phyloP scores from a whole-genome alignment of 345 rosid species.

The Atalantia buxifolia region DNA sequence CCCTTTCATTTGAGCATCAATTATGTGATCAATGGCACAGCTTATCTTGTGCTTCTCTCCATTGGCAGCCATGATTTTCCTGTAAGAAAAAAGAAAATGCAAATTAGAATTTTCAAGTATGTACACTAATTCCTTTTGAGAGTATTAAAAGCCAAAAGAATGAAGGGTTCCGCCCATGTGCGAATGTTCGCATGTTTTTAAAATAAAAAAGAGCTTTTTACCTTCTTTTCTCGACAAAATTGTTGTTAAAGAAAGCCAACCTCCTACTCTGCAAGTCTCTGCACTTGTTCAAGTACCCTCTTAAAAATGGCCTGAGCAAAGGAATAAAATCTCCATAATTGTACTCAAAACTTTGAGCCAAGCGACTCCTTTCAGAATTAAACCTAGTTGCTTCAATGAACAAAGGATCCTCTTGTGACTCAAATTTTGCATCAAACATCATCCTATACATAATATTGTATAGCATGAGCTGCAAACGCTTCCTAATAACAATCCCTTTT shows the following conservation, averaged over 20 bases:
- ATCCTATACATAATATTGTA: constrained; percentile 64
- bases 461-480: constrained; percentile 55
- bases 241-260: constrained; percentile 52
- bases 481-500: constrained; percentile 45
- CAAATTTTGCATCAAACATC: constrained; percentile 60
- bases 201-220: neutral
- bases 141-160: neutral
- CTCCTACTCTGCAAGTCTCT: constrained; percentile 52
- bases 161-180: neutral
- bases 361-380: constrained; percentile 53
- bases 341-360: constrained; percentile 65
- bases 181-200: neutral
- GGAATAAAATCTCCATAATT: constrained; percentile 73
- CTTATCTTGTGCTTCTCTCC: constrained; percentile 46
- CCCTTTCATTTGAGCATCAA: constrained; percentile 56
- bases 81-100: constrained; percentile 1
- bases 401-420: constrained; percentile 43
- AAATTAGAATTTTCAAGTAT: too few relatives aligned
- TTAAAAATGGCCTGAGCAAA: constrained; percentile 50
- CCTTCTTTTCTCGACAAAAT: constrained; percentile 47
- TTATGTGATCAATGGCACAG: constrained; percentile 56
- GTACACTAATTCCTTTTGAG: too few relatives aligned
- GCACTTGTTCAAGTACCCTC: constrained; percentile 62
- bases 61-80: constrained; percentile 47
- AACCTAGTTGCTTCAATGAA: constrained; percentile 51